Conservation (phyloP, 306 rosid species). For the Fagus crenata region DNA sequence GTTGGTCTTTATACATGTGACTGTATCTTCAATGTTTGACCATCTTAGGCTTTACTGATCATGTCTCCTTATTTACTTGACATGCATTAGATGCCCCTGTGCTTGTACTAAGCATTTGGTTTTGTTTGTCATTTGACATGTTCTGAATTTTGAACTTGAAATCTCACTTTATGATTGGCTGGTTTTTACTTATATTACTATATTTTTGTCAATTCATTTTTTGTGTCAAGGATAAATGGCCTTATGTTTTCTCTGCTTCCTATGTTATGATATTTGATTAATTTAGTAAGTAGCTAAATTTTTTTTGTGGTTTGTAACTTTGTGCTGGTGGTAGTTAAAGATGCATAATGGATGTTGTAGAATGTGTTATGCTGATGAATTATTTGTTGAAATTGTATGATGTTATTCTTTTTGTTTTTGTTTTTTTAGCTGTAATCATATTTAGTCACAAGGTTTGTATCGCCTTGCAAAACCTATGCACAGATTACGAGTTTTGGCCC, state of each 20-base stretch:
- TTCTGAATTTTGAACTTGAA: not conserved
- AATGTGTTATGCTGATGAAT: not conserved
- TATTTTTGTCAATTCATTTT: not conserved
- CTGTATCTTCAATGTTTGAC: not conserved
- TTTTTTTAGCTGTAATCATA: not conserved
- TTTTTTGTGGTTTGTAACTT: too few relatives aligned
- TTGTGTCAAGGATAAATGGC: not conserved
- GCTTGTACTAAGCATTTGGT: not conserved
- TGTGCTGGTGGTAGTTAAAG: not conserved
- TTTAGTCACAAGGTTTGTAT: too few relatives aligned
- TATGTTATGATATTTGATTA: not conserved
- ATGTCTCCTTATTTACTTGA: conserved; percentile 3
- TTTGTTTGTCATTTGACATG: not conserved
- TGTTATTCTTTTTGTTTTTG: not conserved
- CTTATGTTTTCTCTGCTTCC: not conserved
- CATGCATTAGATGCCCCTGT: not conserved
- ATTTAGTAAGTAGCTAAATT: too few relatives aligned
- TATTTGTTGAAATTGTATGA: not conserved
- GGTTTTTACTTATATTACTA: not conserved
- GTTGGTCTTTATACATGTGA: not conserved
- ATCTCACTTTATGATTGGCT: not conserved
- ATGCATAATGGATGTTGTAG: not conserved
- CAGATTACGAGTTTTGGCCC: too few relatives aligned
- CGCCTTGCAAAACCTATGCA: too few relatives aligned
- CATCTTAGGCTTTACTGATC: conserved; percentile 2